These are phyloP conservation scores for Drechslera avenae DNA, from an alignment of 2,329 filamentous ascomycete genomes.

Conservation along the genomic window DNA sequence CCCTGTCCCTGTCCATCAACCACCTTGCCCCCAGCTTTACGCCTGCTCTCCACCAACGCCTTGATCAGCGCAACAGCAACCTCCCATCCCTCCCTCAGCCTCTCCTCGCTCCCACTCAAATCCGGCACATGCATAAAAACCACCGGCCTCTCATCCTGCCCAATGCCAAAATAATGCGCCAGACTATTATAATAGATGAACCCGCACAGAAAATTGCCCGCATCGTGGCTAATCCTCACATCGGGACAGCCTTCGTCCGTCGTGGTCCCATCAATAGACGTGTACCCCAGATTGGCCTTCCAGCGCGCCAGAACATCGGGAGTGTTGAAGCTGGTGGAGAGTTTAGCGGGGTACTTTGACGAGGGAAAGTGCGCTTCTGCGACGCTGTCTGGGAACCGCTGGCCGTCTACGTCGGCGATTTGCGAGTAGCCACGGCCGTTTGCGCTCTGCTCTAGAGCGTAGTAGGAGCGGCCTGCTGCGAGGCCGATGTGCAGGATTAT, in stretches of 20 bases:
- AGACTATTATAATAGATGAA: constrained; percentile 47
- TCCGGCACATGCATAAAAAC: constrained; percentile 46
- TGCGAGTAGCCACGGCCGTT: constrained; percentile 36
- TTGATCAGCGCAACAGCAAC: constrained; percentile 42
- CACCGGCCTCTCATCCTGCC: constrained; percentile 35
- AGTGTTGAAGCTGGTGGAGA: constrained; percentile 41
- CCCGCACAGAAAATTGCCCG: constrained; percentile 46
- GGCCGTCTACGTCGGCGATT: constrained; percentile 44
- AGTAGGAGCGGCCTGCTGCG: constrained; percentile 43
- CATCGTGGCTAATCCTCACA: constrained; percentile 37
- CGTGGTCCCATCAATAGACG: background rate
- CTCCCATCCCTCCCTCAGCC: constrained; percentile 33
- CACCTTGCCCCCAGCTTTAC: constrained; percentile 23
- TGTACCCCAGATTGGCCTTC: constrained; percentile 23
- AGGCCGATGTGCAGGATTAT: constrained; percentile 49
- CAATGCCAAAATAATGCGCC: constrained; percentile 33
- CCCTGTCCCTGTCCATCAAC: constrained; percentile 1
- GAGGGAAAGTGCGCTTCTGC: constrained; percentile 26
- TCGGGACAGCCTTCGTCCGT: constrained; percentile 19
- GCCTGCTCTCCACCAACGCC: constrained; percentile 41
- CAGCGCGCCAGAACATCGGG: constrained; percentile 41
- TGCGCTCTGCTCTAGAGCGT: constrained; percentile 42
- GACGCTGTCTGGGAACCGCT: constrained; percentile 26
- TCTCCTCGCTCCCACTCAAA: constrained; percentile 33
- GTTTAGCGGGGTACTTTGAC: constrained; percentile 23